Percentiles rank a stretch among this genome's conserved stretches.
These are phyloP conservation scores for Phytophthora syringae DNA, from an alignment of 352 stramenopile genomes.

Conservation along the genomic window DNA sequence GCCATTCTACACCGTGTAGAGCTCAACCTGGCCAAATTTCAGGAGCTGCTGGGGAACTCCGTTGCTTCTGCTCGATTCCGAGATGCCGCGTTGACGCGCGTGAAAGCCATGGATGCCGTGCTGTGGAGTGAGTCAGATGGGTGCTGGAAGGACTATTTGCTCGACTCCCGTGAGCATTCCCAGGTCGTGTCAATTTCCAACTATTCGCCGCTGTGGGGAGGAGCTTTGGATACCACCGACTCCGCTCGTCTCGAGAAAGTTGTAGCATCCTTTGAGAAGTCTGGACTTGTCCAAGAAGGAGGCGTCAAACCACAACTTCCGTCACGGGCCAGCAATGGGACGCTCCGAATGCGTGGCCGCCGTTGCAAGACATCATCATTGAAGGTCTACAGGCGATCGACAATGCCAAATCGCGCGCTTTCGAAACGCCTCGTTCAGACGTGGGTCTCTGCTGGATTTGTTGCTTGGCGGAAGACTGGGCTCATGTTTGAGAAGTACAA, in stretches of 20 bases:
- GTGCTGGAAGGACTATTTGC: conserved; percentile 82
- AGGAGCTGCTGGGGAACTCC: conserved; percentile 42
- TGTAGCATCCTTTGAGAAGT: conserved; percentile 56
- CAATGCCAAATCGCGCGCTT: conserved; percentile 46
- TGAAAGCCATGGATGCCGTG: conserved; percentile 66
- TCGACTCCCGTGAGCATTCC: conserved; percentile 58
- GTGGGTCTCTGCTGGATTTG: conserved; percentile 73
- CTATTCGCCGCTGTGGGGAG: conserved; percentile 82
- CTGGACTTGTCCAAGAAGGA: conserved; percentile 65
- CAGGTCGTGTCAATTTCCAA: conserved; percentile 66
- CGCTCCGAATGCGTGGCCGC: conserved; percentile 88
- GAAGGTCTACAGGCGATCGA: conserved; percentile 73
- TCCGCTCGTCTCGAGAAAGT: conserved; percentile 48
- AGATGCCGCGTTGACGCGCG: conserved; percentile 40
- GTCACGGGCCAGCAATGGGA: conserved; percentile 90
- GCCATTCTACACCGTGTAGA: conserved; percentile 84
- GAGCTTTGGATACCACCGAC: conserved; percentile 59
- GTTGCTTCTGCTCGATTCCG: too few relatives aligned
- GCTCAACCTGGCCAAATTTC: conserved; percentile 58
- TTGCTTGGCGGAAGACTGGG: conserved; percentile 69
- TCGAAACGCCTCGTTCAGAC: conserved; percentile 61
- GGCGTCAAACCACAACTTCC: conserved; percentile 75
- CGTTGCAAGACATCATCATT: conserved; percentile 82
- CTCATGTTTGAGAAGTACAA: conserved; percentile 94
- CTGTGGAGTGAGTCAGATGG: conserved; percentile 70